Conservation (phyloP, 257 asterid species). For the Fraxinus quadrangulata region DNA sequence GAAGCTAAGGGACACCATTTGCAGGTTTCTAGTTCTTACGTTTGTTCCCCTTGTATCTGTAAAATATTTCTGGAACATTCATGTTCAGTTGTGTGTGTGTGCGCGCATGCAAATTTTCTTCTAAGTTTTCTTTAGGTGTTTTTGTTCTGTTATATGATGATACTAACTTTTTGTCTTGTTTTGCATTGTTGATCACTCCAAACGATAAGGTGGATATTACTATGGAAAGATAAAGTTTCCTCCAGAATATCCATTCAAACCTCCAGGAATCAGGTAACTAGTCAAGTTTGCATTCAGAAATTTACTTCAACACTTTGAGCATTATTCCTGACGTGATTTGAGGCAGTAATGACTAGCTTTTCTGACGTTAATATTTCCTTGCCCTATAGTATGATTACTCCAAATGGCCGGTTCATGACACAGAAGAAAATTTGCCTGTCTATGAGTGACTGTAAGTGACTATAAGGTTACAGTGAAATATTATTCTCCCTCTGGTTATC, state of each 20-base stretch:
- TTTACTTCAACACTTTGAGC: not conserved
- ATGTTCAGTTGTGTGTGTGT: slow-evolving; percentile 1
- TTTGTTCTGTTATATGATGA: slow-evolving; percentile 1
- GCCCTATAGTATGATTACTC: slow-evolving; percentile 71
- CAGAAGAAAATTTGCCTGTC: slow-evolving; percentile 92
- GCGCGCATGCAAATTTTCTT: slow-evolving; percentile 21
- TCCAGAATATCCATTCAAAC: slow-evolving; percentile 92
- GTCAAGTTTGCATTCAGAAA: slow-evolving; percentile 9
- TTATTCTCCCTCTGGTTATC: slow-evolving; percentile 10
- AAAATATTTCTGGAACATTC: slow-evolving; percentile 13
- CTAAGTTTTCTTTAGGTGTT: slow-evolving; percentile 7
- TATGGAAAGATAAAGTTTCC: slow-evolving; percentile 97
- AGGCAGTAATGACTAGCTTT: slow-evolving; percentile 16
- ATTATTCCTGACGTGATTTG: slow-evolving; percentile 12
- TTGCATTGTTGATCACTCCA: slow-evolving; percentile 20
- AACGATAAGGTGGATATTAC: slow-evolving; percentile 77
- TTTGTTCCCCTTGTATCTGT: slow-evolving; percentile 17
- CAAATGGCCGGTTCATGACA: slow-evolving; percentile 90
- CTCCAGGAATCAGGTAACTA: slow-evolving; percentile 88
- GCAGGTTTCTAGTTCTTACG: slow-evolving; percentile 65
- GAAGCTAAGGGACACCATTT: slow-evolving; percentile 98
- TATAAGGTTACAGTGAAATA: slow-evolving; percentile 14
- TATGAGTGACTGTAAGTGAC: slow-evolving; percentile 79
- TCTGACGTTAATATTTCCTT: slow-evolving; percentile 24
- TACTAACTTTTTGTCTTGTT: slow-evolving; percentile 21